These are phyloP conservation scores for Stereocaulon alpinum DNA, from an alignment of 495 filamentous ascomycete species.

Conservation along the genomic window DNA sequence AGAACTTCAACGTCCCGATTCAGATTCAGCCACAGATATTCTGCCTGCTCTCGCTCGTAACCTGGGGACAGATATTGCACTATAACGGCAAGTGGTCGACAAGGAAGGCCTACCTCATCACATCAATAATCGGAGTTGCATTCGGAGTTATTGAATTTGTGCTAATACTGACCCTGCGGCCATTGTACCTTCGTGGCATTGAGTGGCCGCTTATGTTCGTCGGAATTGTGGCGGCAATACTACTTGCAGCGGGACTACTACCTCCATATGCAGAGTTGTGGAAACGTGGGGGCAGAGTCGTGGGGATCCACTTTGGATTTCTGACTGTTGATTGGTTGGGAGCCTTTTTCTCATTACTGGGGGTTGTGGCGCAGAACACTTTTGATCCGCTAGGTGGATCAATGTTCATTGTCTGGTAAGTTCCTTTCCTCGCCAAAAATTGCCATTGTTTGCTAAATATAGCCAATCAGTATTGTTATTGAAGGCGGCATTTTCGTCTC, in stretches of 20 bases:
- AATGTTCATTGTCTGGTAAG: slow-evolving; percentile 58
- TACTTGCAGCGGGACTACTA: slow-evolving; percentile 51
- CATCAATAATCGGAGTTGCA: slow-evolving; percentile 28
- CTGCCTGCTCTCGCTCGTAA: slow-evolving; percentile 50
- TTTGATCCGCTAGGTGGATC: slow-evolving; percentile 63
- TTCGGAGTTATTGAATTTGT: slow-evolving; percentile 52
- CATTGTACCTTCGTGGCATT: slow-evolving; percentile 38
- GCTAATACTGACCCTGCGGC: slow-evolving; percentile 50
- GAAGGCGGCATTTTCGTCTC: slow-evolving; percentile 61
- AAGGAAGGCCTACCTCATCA: slow-evolving; percentile 40
- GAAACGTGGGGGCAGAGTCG: slow-evolving; percentile 58
- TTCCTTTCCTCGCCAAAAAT: not conserved
- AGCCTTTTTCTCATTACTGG: slow-evolving; percentile 66
- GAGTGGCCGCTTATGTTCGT: slow-evolving; percentile 50
- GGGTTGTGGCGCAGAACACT: slow-evolving; percentile 49
- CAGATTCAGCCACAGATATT: slow-evolving; percentile 69
- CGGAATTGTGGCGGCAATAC: slow-evolving; percentile 48
- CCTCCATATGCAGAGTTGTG: slow-evolving; percentile 64
- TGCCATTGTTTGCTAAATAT: not conserved
- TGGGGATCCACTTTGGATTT: slow-evolving; percentile 61
- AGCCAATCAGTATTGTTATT: slow-evolving; percentile 41
- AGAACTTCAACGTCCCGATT: slow-evolving; percentile 65
- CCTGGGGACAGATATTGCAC: slow-evolving; percentile 55
- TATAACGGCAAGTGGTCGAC: slow-evolving; percentile 48
- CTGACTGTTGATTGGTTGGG: slow-evolving; percentile 60